Evolutionary conservation across 1,284 basidiomycete species (phyloP).

Genomic region (Mixia osmundae): DNA sequence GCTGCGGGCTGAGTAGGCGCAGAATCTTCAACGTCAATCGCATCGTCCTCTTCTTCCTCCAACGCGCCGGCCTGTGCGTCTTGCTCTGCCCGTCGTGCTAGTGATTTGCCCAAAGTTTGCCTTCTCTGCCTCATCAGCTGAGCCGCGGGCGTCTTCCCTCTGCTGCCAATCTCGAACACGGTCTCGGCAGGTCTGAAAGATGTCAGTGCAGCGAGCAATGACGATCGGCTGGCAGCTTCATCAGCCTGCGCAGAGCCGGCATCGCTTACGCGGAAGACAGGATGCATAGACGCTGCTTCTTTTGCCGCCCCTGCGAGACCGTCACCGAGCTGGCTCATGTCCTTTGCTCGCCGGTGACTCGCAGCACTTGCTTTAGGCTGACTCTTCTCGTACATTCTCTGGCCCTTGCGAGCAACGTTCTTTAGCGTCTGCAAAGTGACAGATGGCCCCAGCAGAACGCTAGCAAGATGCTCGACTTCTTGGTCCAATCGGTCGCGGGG

Average conservation of each 20-base stretch:
- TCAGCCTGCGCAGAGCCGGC: conserved; percentile 6
- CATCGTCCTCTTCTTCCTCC: conserved; percentile 24
- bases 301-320: conserved; percentile 34
- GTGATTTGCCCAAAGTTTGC: conserved; percentile 34
- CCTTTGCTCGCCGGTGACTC: conserved; percentile 71
- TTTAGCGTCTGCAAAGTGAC: conserved; percentile 46
- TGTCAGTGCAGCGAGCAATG: conserved; percentile 49
- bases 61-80: conserved; percentile 15
- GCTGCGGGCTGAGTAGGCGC: conserved; percentile 14
- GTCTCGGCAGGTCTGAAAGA: conserved; percentile 72
- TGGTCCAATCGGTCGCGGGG: conserved; percentile 56
- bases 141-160: conserved; percentile 33
- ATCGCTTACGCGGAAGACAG: conserved; percentile 24
- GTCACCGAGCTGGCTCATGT: conserved; percentile 39
- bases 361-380: conserved; percentile 68
- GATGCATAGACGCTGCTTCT: conserved; percentile 43
- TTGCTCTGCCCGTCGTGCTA: conserved; percentile 12
- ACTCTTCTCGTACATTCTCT: conserved; percentile 81
- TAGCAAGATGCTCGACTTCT: conserved; percentile 56
- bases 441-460: conserved; percentile 37
- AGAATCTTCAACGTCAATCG: conserved; percentile 16
- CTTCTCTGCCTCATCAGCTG: conserved; percentile 72
- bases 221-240: conserved; percentile 27
- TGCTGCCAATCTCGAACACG: conserved; percentile 66
- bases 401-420: conserved; percentile 73